Base-by-base conservation (phyloP, 2,329 filamentous ascomycete genomes). In the Bipolaris bicolor region DNA sequence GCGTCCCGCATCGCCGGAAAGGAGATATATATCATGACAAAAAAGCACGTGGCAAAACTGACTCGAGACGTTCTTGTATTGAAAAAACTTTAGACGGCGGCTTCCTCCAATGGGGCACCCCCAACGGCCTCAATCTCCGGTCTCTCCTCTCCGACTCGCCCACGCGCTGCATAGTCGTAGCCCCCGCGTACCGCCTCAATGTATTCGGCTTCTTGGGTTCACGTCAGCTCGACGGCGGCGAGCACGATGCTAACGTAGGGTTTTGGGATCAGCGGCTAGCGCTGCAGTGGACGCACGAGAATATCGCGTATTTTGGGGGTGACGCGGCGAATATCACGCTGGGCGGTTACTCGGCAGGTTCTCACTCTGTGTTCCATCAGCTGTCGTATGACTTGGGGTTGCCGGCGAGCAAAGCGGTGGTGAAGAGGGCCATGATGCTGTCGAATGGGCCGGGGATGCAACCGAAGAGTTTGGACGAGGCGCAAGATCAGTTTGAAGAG, bases 201-300 rank as follows among this genome's bases (percentile, higher is more conserved):
- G 68, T 83, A 1, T 81, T 86, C 49, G 84, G 84, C 0, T 87
- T 86, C 65, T 74, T 86, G 1, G 80, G 82, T 20, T 80, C 80
- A 1, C 60, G 72, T 2, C 82, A 85, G 60, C 63, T 86, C 3
- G 67, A 75, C 1, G 77, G 20, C 20, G 26, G 60, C 34, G 68
- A 69, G 20, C 67, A 61, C 26, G 69, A 75, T 2, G 79, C 80
- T 1, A 86, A 86, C 54, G 73, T 81, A 26, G 84, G 84, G 3
- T 84, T 86, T 70, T 85, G 83, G 83, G 84, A 86, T 56, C 83
- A 85, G 61, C 76, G 84, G 10, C 64, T 81, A 22, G 84, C 84
- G 1, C 71, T 86, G 7, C 82, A 86, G 66, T 86, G 84, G 84
- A 83, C 81, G 5, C 76, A 77, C 58, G 79, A 81, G 51, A 81